These are phyloP conservation scores for Puccinia coronata DNA, from an alignment of 1,284 basidiomycete species.

Conservation along the genomic window DNA sequence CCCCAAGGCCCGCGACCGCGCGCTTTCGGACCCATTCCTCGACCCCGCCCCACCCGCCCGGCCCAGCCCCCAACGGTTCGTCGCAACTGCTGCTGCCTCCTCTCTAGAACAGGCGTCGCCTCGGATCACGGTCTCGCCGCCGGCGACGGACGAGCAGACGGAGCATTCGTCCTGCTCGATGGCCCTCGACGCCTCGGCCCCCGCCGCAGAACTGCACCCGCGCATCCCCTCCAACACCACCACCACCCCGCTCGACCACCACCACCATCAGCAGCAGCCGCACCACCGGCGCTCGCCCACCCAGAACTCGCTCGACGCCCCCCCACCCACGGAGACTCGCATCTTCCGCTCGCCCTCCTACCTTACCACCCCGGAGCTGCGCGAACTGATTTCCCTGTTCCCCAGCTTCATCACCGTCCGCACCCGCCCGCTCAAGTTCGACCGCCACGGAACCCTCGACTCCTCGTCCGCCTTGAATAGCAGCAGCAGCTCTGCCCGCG, in stretches of 20 bases:
- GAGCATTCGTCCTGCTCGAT: background rate
- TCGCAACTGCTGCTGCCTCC: no score
- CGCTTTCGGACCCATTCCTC: slow-evolving; percentile 29
- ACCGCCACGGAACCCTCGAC: background rate
- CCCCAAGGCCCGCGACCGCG: background rate
- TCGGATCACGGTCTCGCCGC: slow-evolving; percentile 18
- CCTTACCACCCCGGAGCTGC: slow-evolving; percentile 52
- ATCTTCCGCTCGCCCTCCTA: slow-evolving; percentile 52
- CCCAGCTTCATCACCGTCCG: slow-evolving; percentile 51
- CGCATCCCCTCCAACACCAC: no score
- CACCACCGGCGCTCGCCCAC: slow-evolving; percentile 17
- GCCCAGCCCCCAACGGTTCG: no score
- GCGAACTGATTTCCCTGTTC: slow-evolving; percentile 51
- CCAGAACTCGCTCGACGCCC: slow-evolving; percentile 17
- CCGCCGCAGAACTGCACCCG: background rate
- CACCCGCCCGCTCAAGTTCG: slow-evolving; percentile 7
- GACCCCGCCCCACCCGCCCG: slow-evolving; percentile 26
- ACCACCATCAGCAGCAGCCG: background rate
- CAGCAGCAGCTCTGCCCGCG: background rate
- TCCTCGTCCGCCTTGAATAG: background rate
- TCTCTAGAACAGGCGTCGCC: background rate
- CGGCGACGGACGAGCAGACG: slow-evolving; percentile 13
- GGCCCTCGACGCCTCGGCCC: background rate
- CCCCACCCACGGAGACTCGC: slow-evolving; percentile 47
- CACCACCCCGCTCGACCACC: no score